These are phyloP conservation scores for Penicillium capsulatum DNA, from an alignment of 2,329 filamentous ascomycete genomes.

Conservation along the genomic window DNA sequence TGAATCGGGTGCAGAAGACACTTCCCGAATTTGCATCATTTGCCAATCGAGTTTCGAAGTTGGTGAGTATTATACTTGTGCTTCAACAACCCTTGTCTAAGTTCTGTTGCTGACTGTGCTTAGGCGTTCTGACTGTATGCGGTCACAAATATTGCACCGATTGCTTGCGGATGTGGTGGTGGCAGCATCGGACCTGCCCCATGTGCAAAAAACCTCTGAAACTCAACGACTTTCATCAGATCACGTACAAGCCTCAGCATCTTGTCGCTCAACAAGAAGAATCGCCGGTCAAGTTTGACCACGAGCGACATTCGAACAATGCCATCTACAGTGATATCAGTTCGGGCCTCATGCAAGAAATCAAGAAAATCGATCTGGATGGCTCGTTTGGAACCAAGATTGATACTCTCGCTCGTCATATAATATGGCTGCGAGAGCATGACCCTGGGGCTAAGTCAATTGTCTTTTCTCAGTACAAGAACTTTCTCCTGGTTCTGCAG, in stretches of 20 bases:
- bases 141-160: constrained; percentile 90
- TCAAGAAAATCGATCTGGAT: constrained; percentile 73
- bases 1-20: constrained; percentile 60
- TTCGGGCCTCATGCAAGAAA: constrained; percentile 66
- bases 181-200: constrained; percentile 70
- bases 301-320: constrained; percentile 34
- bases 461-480: constrained; percentile 86
- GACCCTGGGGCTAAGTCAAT: constrained; percentile 87
- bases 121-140: constrained; percentile 63
- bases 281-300: constrained; percentile 26
- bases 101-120: constrained; percentile 5
- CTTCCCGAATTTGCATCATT: constrained; percentile 72
- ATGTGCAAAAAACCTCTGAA: constrained; percentile 71
- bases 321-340: constrained; percentile 76
- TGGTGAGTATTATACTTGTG: constrained; percentile 57
- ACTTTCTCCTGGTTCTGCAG: constrained; percentile 71
- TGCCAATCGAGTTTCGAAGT: constrained; percentile 71
- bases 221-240: constrained; percentile 70
- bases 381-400: constrained; percentile 83
- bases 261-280: constrained; percentile 61
- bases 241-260: constrained; percentile 73
- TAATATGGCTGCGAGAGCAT: constrained; percentile 77
- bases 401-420: constrained; percentile 73
- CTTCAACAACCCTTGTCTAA: background rate
- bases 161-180: constrained; percentile 77